Evolutionary conservation across 2,329 filamentous ascomycete species (phyloP), one percentile per base, ranked within the genome.

Genomic region (Xylariaceae sp.): DNA sequence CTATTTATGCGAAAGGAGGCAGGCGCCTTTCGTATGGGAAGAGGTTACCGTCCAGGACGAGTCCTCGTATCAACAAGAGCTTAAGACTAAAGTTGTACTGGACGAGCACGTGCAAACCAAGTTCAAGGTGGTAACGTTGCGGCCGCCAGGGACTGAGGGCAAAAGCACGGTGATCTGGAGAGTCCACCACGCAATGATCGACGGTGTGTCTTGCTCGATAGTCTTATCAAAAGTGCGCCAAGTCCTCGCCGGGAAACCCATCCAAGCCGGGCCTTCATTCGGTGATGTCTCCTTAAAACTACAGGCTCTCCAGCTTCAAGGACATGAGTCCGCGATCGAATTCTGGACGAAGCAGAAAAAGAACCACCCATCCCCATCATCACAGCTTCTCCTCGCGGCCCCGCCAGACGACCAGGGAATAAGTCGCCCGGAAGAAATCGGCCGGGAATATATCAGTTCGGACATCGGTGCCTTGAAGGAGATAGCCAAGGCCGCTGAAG

Each of bases 111-210:
- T 45, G 10, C 3, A 15, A 13, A 32, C 21, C n/a, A 10, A 10
- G n/a, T 45, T 45, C 29, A 45, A 45, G 29, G n/a, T 45, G 10
- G 13, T 42, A 49, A 49, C 37, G 13, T n/a, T 49, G 6, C 22
- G 19, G 16, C 18, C 15, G 29, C 5, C 12, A 32, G 47, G 16
- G 9, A 18, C 22, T 12, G 39, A 34, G 7, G 3, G 22, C 36
- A 15, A 47, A n/a, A 55, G 53, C 13, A 30, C 47, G 1, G 49
- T 55, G 3, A 36, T 55, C 15, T 55, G 49, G 53, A 49, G 9
- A 3, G 36, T 55, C 30, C 53, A 55, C 34, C 53, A 55, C 45
- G 53, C 53, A 3, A 40, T 55, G 19, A 48, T 55, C 15, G 53
- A 55, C 18, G 53, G 44, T 5, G 30, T 30, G 5, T 52, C 53